A percentile compares a stretch with the other conserved stretches of the same genome.
Evolutionary conservation across 306 rosid genomes (phyloP).

Genomic region (Pyrus pyrifolia): DNA sequence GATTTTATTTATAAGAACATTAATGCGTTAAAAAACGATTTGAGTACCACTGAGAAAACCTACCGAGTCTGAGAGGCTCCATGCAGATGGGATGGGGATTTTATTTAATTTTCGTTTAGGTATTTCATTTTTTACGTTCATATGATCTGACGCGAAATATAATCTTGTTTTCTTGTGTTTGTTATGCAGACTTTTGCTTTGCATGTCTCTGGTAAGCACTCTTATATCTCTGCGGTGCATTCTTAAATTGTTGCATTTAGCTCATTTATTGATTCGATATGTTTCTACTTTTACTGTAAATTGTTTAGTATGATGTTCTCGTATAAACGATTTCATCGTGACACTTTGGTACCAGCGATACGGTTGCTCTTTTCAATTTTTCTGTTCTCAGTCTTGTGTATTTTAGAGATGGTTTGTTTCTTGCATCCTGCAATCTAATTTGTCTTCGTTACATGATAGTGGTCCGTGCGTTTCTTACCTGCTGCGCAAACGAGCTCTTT

Average conservation of each 20-base stretch:
- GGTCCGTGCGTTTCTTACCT: constrained; percentile 55
- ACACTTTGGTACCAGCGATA: neutral
- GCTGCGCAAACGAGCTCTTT: constrained; percentile 63
- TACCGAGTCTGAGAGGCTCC: neutral
- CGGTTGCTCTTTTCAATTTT: neutral
- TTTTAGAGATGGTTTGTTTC: constrained; percentile 4
- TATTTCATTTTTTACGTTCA: neutral
- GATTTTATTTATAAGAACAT: neutral
- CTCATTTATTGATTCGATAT: neutral
- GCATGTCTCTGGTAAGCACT: constrained; percentile 51
- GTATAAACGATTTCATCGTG: neutral
- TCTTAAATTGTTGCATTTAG: neutral
- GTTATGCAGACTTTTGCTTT: constrained; percentile 54
- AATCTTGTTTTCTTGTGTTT: neutral
- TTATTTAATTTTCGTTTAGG: neutral
- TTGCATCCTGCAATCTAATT: constrained; percentile 1
- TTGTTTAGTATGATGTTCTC: neutral
- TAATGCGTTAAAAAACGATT: neutral
- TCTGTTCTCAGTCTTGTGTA: neutral
- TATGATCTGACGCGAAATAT: neutral
- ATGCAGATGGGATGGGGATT: neutral
- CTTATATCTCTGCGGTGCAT: neutral
- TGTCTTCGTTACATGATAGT: constrained; percentile 26
- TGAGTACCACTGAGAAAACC: neutral
- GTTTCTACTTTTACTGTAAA: neutral